Evolutionary conservation across 1,139 yeast genomes (phyloP).

Genomic region (Wickerhamiella pararugosa): DNA sequence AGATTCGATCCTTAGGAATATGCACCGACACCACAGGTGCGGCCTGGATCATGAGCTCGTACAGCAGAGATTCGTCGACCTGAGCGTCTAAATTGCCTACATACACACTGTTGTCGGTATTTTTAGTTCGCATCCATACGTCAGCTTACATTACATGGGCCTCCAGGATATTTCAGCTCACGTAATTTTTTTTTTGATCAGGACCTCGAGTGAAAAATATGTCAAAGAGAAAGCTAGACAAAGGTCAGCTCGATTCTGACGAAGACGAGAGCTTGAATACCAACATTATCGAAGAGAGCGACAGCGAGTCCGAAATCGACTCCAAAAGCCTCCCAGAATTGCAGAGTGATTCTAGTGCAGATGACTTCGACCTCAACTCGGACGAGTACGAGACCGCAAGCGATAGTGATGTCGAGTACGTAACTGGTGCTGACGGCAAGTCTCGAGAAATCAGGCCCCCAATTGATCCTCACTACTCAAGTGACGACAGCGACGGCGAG

Average conservation of each 20-base stretch:
- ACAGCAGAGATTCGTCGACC: constrained; percentile 36
- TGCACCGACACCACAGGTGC: constrained; percentile 62
- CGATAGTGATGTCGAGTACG: constrained; percentile 16
- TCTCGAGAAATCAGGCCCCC: constrained; percentile 70
- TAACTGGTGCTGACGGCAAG: constrained; percentile 55
- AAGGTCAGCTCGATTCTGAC: background rate
- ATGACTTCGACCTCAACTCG: constrained; percentile 8
- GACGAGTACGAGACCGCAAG: constrained; percentile 16
- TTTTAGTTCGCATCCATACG: background rate
- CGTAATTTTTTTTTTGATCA: no score
- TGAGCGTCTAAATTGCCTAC: constrained; percentile 72
- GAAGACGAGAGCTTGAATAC: background rate
- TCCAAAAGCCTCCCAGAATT: background rate
- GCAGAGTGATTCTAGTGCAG: constrained; percentile 3
- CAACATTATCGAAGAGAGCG: constrained; percentile 1
- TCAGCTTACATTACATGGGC: no score
- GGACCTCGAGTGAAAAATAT: no score
- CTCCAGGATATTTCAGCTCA: no score
- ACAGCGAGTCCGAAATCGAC: constrained; percentile 1
- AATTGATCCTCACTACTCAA: constrained; percentile 81
- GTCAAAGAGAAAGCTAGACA: no score
- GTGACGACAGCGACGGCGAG: constrained; percentile 84
- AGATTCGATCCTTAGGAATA: constrained; percentile 66
- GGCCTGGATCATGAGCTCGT: constrained; percentile 73
- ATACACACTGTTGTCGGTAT: constrained; percentile 29